Evolutionary conservation across 441 rosid genomes (phyloP), one percentile per base, ranked within the genome.

Genomic region (Arabidopsis lyrata): DNA sequence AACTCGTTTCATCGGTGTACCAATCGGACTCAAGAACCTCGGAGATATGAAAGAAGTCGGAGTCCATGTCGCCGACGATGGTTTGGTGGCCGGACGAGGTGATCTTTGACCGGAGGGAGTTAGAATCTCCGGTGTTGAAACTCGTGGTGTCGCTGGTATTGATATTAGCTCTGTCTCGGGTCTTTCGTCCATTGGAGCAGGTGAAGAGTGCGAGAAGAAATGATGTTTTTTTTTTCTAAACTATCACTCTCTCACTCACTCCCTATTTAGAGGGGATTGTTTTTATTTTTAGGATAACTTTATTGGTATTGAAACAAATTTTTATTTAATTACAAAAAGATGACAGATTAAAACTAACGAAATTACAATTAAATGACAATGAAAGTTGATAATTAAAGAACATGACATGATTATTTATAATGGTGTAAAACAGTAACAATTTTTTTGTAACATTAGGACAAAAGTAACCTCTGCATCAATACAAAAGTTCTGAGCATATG

Each of bases 81-180:
- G 62, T 61, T 77, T 71, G 53, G 89, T 94, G 1, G 87, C 88
- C 5, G 92, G 91, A 50, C 95, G 85, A 14, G 97, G 97, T 5
- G 99, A 94, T 76, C 99, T 84, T 73, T 92, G 97, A n/a, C 99
- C 97, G 6, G 97, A 94, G 3, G 99, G 97, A 3, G 99, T 95
- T 7, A 75, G 88, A 69, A 87, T 90, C 89, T 95, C 97, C 70
- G 99, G 99, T 35, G 99, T 92, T 14, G 99, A 92, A 8, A 76
- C 91, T 16, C 92, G 88, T 1, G 99, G 99, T 34, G 97, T 90
- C n/a, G 97, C 99, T 72, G 99, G 99, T 52, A 95, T 88, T 58
- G 99, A 92, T 70, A 95, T 95, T 29, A 95, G 86, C 86, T 95
- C 99, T 39, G 96, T 86, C 78, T 95, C 99, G 11, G 97, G 96